Base-by-base conservation (phyloP, 306 rosid species). In the Cicer judaicum region DNA sequence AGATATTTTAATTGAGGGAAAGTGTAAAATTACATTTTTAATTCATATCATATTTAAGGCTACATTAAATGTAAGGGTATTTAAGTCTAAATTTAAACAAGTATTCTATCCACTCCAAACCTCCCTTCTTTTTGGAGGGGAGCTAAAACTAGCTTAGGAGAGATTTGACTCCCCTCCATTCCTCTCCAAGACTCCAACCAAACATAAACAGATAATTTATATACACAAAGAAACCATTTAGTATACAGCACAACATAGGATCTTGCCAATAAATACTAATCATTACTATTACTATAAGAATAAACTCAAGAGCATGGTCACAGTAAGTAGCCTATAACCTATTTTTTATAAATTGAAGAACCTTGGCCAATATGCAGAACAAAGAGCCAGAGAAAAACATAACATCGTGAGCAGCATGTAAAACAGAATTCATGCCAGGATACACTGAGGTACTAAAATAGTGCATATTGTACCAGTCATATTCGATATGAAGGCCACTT, bases 401-500 rank as follows among this genome's bases (percentile, higher is more conserved):
- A 61, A 68, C 73, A 80, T 59, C 44, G 55, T 59, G 34, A 16
- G 42, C 59, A 76, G 21, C 56, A 49, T 14, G 48, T 46, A 61
- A 67, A 65, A 29, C 24, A 73, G 39, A 64, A 69, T 48, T 64
- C 7, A 64, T 55, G 24, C 57, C 16, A 65, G 53, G 75, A 77
- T 73, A 73, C 57, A 44, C 42, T 21, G 34, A 53, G 62, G 72
- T 38, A 47, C 43, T 53, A 57, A 43, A 70, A 79, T 10, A 44
- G 72, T 44, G 43, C 49, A 60, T 81, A 59, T 67, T 52, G 62
- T 92, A 92, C 97, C 98, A 93, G 90, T 93, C 98, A 82, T 93
- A 93, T 88, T 93, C 97, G 40, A 93, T 81, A 63, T 84, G 88
- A 75, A 91, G 85, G 66, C 98, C 97, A 74, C 98, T 93, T 88